A percentile compares a stretch with the other conserved stretches of the same genome.
Evolutionary conservation across 495 filamentous ascomycete genomes (phyloP).

Genomic region (Glarea lozoyensis): DNA sequence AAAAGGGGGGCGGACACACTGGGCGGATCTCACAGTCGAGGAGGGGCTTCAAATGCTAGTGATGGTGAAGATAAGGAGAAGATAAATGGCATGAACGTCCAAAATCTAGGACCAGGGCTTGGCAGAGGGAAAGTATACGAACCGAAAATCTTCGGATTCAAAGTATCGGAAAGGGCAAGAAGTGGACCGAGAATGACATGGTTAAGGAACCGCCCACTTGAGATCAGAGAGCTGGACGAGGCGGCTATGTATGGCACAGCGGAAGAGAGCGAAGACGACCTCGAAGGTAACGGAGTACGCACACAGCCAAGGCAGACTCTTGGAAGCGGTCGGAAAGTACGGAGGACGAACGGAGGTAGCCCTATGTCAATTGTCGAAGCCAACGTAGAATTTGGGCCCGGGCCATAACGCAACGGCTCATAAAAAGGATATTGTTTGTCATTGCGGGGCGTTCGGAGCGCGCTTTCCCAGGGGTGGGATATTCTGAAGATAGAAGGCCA

Average conservation of each 20-base stretch:
- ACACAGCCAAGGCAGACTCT: slow-evolving; percentile 24
- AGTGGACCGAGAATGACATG: slow-evolving; percentile 94
- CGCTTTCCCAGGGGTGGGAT: slow-evolving; percentile 1
- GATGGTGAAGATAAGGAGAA: slow-evolving; percentile 36
- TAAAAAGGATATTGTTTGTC: background rate
- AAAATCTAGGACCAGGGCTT: slow-evolving; percentile 81
- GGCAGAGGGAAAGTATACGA: slow-evolving; percentile 82
- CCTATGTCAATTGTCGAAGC: slow-evolving; percentile 45
- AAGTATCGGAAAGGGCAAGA: slow-evolving; percentile 76
- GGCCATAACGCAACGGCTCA: background rate
- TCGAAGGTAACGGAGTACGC: slow-evolving; percentile 24
- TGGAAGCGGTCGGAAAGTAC: slow-evolving; percentile 18
- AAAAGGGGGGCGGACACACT: slow-evolving; percentile 37
- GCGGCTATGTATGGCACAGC: slow-evolving; percentile 41
- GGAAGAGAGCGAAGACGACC: slow-evolving; percentile 38
- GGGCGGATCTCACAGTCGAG: slow-evolving; percentile 4
- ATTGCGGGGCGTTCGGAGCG: slow-evolving; percentile 7
- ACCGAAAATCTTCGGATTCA: slow-evolving; percentile 92
- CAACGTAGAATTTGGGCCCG: slow-evolving; percentile 28
- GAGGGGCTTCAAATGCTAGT: slow-evolving; percentile 23
- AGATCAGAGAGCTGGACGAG: slow-evolving; percentile 80
- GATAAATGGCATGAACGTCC: slow-evolving; percentile 77
- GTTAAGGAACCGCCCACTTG: slow-evolving; percentile 74
- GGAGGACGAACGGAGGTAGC: slow-evolving; percentile 35
- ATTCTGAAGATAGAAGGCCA: too few relatives aligned